Evolutionary conservation across 2,329 filamentous ascomycete species (phyloP), one percentile per base, ranked within the genome.

Genomic region (Stachybotrys echinatus): DNA sequence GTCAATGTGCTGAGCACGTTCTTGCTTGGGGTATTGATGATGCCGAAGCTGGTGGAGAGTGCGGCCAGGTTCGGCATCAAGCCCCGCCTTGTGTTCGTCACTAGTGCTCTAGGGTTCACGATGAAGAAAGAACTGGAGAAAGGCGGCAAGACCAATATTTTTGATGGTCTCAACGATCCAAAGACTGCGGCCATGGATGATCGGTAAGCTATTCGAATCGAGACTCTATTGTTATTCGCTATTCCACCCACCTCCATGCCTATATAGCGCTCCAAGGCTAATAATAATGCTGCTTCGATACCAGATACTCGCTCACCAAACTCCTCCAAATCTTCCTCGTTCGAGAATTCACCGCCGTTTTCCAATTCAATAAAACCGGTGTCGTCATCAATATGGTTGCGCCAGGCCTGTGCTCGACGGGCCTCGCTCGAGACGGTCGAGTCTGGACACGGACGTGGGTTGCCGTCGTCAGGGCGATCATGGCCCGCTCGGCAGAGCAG

Each of bases 1-100:
- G 67, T 77, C 50, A 79, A 79, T 53, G 67, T 77, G n/a, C 58
- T 79, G 14, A 66, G 66, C 17, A 77, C 72, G 0, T 69, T 74
- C 31, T 59, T 78, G 37, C 62, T 79, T 45, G 68, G 67, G 0
- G 42, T 76, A 3, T 53, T 70, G 34, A 51, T 77, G 43, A 56
- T 80, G 18, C 75, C 75, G 0, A 58, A 63, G 34, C 55, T 80
- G 56, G 31, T 37, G 17, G 31, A 8, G 31, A 37, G 31, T 17
- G 31, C 10, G 31, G 10, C 10, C 31, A 37, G 17, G 31, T 37
- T 10, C 17, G 31, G 17, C 31, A 37, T 17, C 10, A 8, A 37
- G 10, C 31, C 31, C 31, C 8, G 10, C 10, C 17, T 37, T 37
- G 31, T 17, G 8, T 37, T 37, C 17, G 31, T 37, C 31, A 17